Base-by-base conservation (phyloP, 2,329 filamentous ascomycete genomes). In the Xylariaceae sp. region DNA sequence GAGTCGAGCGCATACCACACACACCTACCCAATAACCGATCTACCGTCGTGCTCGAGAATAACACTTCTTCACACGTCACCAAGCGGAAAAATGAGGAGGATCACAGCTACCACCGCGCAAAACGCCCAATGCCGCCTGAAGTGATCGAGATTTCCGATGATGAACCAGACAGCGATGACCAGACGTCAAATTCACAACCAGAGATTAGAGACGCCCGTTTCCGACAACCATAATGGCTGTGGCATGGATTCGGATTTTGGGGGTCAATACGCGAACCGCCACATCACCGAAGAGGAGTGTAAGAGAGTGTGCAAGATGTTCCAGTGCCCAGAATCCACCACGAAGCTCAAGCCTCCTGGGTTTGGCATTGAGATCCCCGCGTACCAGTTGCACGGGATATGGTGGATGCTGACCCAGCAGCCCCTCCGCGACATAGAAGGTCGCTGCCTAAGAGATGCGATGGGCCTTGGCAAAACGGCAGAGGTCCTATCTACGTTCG, bases 381-480 rank as follows among this genome's bases (percentile, higher is more conserved):
- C 43, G 31, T 51, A 51, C 28, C 49, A 51, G 39, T 38, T 51
- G 33, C 49, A 51, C 49, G 49, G 34, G 33, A 31, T 51, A 40
- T 51, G 49, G 49, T 51, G 43, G 43, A 47, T 47, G 44, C 38
- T 51, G n/a, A 51, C 44, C 36, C 49, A 51, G 44, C 43, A 47
- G 42, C 49, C 49, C 34, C 31, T 51, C 36, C 49, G 44, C 42
- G 22, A 14, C 43, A 39, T 51, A 34, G 36, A 47, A 38, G 49
- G 49, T 31, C 43, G 49, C 36, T 51, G 49, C 28, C 33, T 51
- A 36, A 43, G 49, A 28, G 49, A 51, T 36, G 49, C 18, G 28
- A 51, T 51, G 49, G 49, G 49, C 13, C 43, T 51, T 38, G 49
- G 49, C 43, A 51, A 51, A 31, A 51, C 49, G 3, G 39, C 41